Conservation (phyloP, 257 asterid species). For the Rhazya stricta region DNA sequence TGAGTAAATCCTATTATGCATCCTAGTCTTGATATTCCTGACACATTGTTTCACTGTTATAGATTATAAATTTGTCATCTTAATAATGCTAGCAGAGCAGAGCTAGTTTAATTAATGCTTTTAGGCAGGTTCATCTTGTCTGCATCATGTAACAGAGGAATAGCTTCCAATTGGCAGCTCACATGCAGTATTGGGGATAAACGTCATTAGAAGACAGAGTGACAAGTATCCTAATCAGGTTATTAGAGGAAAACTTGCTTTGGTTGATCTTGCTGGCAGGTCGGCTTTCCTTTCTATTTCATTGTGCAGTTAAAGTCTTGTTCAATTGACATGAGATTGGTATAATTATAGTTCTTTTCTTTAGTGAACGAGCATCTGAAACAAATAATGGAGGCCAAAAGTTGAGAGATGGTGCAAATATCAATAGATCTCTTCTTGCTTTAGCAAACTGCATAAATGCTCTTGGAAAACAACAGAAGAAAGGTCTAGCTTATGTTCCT, state of each 20-base stretch:
- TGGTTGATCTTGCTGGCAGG: slow-evolving; percentile 99
- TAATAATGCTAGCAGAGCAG: not conserved
- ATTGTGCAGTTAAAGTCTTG: slow-evolving; percentile 14
- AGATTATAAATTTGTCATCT: slow-evolving; percentile 1
- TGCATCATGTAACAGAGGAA: slow-evolving; percentile 14
- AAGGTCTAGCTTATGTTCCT: slow-evolving; percentile 97
- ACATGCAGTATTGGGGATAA: slow-evolving; percentile 92
- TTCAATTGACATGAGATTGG: slow-evolving; percentile 12
- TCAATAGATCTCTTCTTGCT: slow-evolving; percentile 91
- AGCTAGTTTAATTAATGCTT: not conserved
- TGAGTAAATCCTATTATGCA: not conserved
- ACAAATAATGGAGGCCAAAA: slow-evolving; percentile 89
- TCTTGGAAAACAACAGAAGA: slow-evolving; percentile 89
- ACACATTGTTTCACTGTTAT: not conserved
- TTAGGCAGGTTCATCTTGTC: slow-evolving; percentile 18
- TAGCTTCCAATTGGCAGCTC: slow-evolving; percentile 47
- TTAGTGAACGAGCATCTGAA: slow-evolving; percentile 96
- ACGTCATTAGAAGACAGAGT: slow-evolving; percentile 62
- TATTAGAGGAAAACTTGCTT: slow-evolving; percentile 80
- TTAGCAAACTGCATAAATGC: slow-evolving; percentile 97
- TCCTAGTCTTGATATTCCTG: not conserved
- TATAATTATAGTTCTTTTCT: slow-evolving; percentile 18
- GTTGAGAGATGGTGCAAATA: slow-evolving; percentile 96
- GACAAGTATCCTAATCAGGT: slow-evolving; percentile 70
- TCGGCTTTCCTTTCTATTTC: slow-evolving; percentile 26